These are phyloP conservation scores for Pistacia integerrima DNA, from an alignment of 345 rosid genomes.

Conservation along the genomic window DNA sequence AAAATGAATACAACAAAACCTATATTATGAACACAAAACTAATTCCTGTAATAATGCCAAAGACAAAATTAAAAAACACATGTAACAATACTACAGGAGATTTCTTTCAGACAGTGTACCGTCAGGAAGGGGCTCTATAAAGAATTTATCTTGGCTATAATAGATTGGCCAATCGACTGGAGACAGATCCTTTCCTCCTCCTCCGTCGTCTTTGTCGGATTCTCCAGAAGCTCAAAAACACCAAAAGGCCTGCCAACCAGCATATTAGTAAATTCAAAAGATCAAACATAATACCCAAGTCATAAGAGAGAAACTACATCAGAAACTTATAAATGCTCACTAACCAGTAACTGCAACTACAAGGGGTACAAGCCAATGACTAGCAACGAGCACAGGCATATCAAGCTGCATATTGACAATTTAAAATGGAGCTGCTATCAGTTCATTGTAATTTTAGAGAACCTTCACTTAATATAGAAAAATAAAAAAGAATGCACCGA, in stretches of 20 bases:
- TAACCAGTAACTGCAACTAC: constrained; percentile 66
- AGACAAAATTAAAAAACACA: constrained; percentile 10
- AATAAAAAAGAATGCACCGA: neutral
- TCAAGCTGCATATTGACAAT: constrained; percentile 59
- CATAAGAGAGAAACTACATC: neutral
- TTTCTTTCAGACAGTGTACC: neutral
- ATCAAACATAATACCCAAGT: neutral
- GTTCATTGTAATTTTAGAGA: neutral
- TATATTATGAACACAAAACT: constrained; percentile 17
- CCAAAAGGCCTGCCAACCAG: constrained; percentile 53
- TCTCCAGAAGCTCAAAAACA: constrained; percentile 76
- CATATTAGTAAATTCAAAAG: constrained; percentile 8
- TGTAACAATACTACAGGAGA: constrained; percentile 11
- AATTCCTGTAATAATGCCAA: constrained; percentile 12
- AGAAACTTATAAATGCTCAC: constrained; percentile 20
- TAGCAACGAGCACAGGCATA: constrained; percentile 62
- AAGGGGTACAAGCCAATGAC: constrained; percentile 81
- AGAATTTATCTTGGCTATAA: constrained; percentile 29
- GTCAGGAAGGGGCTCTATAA: neutral
- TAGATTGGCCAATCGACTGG: constrained; percentile 50
- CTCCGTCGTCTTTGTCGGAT: constrained; percentile 73
- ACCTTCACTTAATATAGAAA: neutral
- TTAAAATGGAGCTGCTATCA: neutral
- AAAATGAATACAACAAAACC: constrained; percentile 12
- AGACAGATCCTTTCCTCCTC: constrained; percentile 64